These are phyloP conservation scores for Passiflora organensis DNA, from an alignment of 345 rosid species.

Conservation along the genomic window DNA sequence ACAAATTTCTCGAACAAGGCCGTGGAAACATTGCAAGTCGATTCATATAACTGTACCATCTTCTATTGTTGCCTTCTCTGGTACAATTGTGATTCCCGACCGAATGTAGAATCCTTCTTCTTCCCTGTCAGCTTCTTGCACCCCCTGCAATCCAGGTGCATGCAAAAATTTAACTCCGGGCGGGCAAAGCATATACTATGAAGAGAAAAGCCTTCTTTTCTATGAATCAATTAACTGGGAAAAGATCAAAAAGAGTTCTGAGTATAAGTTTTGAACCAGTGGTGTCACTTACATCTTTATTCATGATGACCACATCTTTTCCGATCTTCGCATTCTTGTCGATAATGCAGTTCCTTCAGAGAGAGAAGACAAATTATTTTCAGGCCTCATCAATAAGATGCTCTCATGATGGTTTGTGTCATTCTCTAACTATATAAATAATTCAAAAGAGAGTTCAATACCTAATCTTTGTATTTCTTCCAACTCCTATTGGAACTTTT, in stretches of 20 bases:
- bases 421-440: too few species aligned
- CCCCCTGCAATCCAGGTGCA: constrained; percentile 39
- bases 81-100: constrained; percentile 59
- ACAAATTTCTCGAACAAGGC: not conserved
- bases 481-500: constrained; percentile 83
- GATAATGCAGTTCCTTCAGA: constrained; percentile 74
- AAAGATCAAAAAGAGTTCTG: not conserved
- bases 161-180: not conserved
- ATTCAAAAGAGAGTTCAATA: not conserved
- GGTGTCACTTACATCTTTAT: constrained; percentile 58
- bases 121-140: constrained; percentile 79
- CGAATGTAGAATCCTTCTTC: constrained; percentile 81
- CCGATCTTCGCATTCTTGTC: constrained; percentile 95
- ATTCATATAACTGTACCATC: constrained; percentile 67
- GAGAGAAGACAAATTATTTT: constrained; percentile 3
- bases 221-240: not conserved
- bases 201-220: not conserved
- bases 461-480: constrained; percentile 77
- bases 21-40: not conserved
- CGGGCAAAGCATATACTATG: too few species aligned
- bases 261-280: not conserved
- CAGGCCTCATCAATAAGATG: too few species aligned
- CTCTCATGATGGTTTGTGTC: too few species aligned
- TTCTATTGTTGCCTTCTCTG: constrained; percentile 81
- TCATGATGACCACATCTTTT: constrained; percentile 67